Evolutionary conservation across 768 basidiomycete genomes (phyloP).

Genomic region (Pholiota microspora): DNA sequence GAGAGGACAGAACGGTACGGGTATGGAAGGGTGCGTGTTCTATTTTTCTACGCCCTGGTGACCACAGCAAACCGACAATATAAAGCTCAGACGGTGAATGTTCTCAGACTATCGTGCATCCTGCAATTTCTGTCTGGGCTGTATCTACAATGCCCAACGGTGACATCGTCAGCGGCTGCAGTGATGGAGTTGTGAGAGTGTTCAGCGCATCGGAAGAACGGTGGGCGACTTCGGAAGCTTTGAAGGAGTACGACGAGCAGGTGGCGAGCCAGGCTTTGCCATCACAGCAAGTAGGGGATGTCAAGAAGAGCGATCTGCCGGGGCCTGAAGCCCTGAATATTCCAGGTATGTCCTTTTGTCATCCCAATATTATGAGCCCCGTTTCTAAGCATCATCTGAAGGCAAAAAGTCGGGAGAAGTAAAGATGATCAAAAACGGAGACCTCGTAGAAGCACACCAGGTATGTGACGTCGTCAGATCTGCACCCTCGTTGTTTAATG

Average conservation of each 20-base stretch:
- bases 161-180: constrained; percentile 90
- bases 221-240: constrained; percentile 63
- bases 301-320: constrained; percentile 89
- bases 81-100: constrained; percentile 73
- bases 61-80: not conserved
- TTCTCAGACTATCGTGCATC: constrained; percentile 85
- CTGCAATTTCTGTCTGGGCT: constrained; percentile 97
- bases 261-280: constrained; percentile 81
- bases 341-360: constrained; percentile 51
- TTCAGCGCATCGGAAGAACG: constrained; percentile 77
- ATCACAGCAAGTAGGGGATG: constrained; percentile 85
- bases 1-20: constrained; percentile 91
- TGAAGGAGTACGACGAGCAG: constrained; percentile 69
- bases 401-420: constrained; percentile 95
- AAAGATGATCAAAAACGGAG: constrained; percentile 83
- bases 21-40: constrained; percentile 77
- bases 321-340: constrained; percentile 74
- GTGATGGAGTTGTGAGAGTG: constrained; percentile 84
- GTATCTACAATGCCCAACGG: constrained; percentile 86
- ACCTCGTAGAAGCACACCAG: constrained; percentile 87
- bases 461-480: constrained; percentile 43
- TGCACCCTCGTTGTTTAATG: too few species aligned
- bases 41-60: not conserved
- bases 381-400: too few species aligned
- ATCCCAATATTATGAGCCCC: not conserved